These are phyloP conservation scores for Clonostachys rosea DNA, from an alignment of 2,329 filamentous ascomycete species.

Conservation along the genomic window DNA sequence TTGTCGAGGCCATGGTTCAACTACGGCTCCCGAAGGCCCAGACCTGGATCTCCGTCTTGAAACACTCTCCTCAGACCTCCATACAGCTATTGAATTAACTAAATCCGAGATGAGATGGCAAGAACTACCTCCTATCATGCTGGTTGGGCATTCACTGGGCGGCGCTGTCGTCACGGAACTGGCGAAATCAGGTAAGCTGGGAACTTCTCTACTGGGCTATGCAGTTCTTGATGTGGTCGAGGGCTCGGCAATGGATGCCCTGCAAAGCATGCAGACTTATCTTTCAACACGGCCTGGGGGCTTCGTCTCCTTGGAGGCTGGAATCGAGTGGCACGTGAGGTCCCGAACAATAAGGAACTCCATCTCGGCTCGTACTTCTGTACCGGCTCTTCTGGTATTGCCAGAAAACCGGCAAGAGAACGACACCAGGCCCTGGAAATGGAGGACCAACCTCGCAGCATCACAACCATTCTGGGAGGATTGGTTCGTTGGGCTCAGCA, in stretches of 20 bases:
- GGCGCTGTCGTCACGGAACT: conserved; percentile 87
- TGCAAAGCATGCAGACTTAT: conserved; percentile 92
- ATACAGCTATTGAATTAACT: conserved; percentile 64
- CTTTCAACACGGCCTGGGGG: conserved; percentile 73
- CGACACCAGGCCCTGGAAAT: conserved; percentile 59
- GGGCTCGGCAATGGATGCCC: conserved; percentile 88
- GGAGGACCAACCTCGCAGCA: conserved; percentile 77
- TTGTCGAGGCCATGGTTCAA: conserved; percentile 80
- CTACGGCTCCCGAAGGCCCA: conserved; percentile 37
- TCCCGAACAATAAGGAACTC: conserved; percentile 82
- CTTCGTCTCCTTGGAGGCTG: conserved; percentile 73
- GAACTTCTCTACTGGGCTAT: conserved; percentile 71
- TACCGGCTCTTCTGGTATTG: conserved; percentile 69
- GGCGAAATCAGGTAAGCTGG: conserved; percentile 63
- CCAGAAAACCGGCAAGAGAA: conserved; percentile 28
- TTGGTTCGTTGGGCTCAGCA: conserved; percentile 86
- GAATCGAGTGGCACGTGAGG: conserved; percentile 90
- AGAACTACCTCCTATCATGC: conserved; percentile 66
- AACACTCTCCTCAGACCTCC: conserved; percentile 69
- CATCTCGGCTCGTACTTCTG: conserved; percentile 79
- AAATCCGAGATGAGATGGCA: conserved; percentile 68
- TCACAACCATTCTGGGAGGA: conserved; percentile 92
- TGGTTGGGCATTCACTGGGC: conserved; percentile 90
- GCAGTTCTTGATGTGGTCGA: conserved; percentile 94
- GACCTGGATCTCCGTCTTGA: conserved; percentile 64